Evolutionary conservation across 1,139 yeast genomes (phyloP).

Genomic region (Debaryomycetaceae sp.): DNA sequence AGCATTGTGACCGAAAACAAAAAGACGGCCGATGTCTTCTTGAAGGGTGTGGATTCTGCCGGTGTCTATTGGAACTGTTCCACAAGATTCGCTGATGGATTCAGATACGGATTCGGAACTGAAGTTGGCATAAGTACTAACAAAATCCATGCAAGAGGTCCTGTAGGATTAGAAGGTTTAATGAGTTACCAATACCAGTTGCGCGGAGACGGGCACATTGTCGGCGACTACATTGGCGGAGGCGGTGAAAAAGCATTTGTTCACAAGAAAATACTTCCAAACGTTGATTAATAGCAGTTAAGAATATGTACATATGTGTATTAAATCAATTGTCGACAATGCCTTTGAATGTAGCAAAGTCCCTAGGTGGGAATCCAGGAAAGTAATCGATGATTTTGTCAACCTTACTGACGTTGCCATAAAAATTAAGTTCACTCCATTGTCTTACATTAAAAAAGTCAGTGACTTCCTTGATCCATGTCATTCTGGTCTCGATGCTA

Average conservation of each 20-base stretch:
- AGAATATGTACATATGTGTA: not conserved
- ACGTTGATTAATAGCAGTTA: not conserved
- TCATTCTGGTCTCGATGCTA: constrained; percentile 64
- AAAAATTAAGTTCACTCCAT: constrained; percentile 49
- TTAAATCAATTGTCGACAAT: constrained; percentile 2
- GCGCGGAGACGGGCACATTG: constrained; percentile 89
- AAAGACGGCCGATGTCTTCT: constrained; percentile 65
- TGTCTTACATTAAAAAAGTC: constrained; percentile 57
- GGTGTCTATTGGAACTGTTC: constrained; percentile 99
- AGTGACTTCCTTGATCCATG: constrained; percentile 66
- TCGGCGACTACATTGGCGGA: constrained; percentile 86
- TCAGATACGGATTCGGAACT: constrained; percentile 96
- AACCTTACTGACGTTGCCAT: constrained; percentile 15
- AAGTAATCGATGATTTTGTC: constrained; percentile 31
- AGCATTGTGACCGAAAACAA: constrained; percentile 78
- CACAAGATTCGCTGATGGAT: constrained; percentile 97
- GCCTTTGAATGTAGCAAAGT: constrained; percentile 28
- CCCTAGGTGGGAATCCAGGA: constrained; percentile 42
- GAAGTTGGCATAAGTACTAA: constrained; percentile 98
- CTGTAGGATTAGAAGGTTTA: constrained; percentile 95
- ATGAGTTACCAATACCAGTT: constrained; percentile 94
- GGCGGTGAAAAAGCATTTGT: constrained; percentile 61
- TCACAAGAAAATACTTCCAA: not conserved
- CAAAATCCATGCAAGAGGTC: constrained; percentile 97
- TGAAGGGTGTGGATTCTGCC: constrained; percentile 88